Evolutionary conservation across 169 alveolate species (phyloP).

Genomic region (Toxoplasma gondii): DNA sequence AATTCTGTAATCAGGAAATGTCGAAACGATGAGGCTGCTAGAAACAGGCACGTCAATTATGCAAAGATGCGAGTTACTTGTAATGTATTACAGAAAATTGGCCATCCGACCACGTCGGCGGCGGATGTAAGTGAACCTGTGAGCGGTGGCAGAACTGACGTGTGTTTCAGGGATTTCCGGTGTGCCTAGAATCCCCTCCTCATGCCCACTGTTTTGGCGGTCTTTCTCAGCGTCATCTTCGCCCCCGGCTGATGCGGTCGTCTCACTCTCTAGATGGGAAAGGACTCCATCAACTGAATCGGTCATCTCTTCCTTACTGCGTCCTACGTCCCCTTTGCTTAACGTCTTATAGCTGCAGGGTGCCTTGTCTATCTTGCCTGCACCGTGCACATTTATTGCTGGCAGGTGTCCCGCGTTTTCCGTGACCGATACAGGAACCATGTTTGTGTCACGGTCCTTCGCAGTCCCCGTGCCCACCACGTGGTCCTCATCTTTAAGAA

Average conservation of each 20-base stretch:
- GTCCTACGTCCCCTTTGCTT: not conserved
- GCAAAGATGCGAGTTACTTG: too few species aligned
- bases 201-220: not conserved
- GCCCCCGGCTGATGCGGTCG: not conserved
- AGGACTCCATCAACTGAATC: not conserved
- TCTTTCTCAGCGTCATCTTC: not conserved
- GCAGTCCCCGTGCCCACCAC: not conserved
- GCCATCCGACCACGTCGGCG: conserved; percentile 19
- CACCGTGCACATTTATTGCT: too few species aligned
- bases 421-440: not conserved
- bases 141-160: not conserved
- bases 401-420: not conserved
- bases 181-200: not conserved
- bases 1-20: too few species aligned
- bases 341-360: not conserved
- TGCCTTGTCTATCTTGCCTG: not conserved
- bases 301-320: not conserved
- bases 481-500: not conserved
- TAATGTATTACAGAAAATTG: not conserved
- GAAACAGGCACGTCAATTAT: too few species aligned
- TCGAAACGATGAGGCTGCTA: too few species aligned
- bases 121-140: not conserved
- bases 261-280: conserved; percentile 20
- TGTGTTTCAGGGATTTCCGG: not conserved
- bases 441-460: not conserved